Percentiles rank a stretch among this genome's conserved stretches.
These are phyloP conservation scores for Trichoderma breve DNA, from an alignment of 2,329 filamentous ascomycete genomes.

Conservation along the genomic window DNA sequence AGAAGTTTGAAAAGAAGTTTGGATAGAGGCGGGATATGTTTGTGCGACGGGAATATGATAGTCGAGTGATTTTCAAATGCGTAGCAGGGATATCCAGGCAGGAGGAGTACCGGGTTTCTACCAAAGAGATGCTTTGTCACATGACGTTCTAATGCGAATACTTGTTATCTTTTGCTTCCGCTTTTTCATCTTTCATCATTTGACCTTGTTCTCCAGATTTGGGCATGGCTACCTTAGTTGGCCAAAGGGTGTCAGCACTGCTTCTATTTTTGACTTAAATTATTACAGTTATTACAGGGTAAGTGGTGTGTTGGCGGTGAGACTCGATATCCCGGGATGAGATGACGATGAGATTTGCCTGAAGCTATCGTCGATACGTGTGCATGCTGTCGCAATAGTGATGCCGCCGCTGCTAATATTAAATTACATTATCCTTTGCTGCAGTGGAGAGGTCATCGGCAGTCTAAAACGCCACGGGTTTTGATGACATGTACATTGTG, in stretches of 20 bases:
- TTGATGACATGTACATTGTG: not conserved
- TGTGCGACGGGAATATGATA: not conserved
- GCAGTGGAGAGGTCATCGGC: not conserved
- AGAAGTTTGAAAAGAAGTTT: constrained; percentile 77
- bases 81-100: constrained; percentile 4
- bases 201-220: not conserved
- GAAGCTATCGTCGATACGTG: not conserved
- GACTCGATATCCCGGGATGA: not conserved
- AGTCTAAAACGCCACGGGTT: not conserved
- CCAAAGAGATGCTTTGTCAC: not conserved
- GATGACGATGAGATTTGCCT: not conserved
- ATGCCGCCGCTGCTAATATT: not conserved
- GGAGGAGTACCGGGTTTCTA: constrained; percentile 10
- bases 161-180: not conserved
- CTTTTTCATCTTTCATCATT: not conserved
- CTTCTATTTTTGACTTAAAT: constrained; percentile 1
- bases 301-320: not conserved
- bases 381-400: not conserved
- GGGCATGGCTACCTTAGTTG: not conserved
- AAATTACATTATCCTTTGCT: not conserved
- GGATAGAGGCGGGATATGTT: constrained; percentile 35
- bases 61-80: not conserved
- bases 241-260: constrained; percentile 5
- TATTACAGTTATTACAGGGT: not conserved
- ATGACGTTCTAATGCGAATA: not conserved